Evolutionary conservation across 306 rosid genomes (phyloP).

Genomic region (Arachis stenosperma): DNA sequence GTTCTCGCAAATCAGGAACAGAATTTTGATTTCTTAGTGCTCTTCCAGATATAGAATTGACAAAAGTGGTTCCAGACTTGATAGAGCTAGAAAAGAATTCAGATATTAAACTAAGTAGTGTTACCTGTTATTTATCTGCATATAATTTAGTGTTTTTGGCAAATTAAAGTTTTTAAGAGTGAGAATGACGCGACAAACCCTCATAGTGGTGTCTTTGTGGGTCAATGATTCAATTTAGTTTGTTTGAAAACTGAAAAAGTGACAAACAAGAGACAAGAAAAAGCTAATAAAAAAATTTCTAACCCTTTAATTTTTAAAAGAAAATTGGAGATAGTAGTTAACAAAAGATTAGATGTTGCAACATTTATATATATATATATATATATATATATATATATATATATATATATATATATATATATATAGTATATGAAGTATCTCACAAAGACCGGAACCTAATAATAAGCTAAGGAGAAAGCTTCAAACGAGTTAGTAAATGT

Average conservation of each 20-base stretch:
- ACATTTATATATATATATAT: too few species aligned
- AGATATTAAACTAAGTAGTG: too few species aligned
- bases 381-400: too few species aligned
- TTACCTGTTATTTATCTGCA: not conserved
- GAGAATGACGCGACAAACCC: constrained; percentile 6
- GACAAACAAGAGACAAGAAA: not conserved
- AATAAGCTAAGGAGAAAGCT: not conserved
- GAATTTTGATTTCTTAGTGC: too few species aligned
- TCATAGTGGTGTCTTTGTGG: not conserved
- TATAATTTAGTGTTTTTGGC: not conserved
- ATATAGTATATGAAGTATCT: not conserved
- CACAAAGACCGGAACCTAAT: constrained; percentile 16
- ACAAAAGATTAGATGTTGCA: constrained; percentile 2
- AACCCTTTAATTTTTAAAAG: too few species aligned
- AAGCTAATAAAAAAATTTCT: too few species aligned
- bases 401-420: too few species aligned
- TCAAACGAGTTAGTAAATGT: not conserved
- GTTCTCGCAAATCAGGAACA: too few species aligned
- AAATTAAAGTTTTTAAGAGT: not conserved
- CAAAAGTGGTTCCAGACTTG: too few species aligned
- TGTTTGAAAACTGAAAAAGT: not conserved
- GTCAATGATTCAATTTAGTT: not conserved
- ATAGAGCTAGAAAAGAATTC: too few species aligned
- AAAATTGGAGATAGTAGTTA: not conserved
- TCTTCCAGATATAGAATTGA: too few species aligned